phyloP scores from a whole-genome alignment of 768 basidiomycete species.

The Kondoa subrosea region DNA sequence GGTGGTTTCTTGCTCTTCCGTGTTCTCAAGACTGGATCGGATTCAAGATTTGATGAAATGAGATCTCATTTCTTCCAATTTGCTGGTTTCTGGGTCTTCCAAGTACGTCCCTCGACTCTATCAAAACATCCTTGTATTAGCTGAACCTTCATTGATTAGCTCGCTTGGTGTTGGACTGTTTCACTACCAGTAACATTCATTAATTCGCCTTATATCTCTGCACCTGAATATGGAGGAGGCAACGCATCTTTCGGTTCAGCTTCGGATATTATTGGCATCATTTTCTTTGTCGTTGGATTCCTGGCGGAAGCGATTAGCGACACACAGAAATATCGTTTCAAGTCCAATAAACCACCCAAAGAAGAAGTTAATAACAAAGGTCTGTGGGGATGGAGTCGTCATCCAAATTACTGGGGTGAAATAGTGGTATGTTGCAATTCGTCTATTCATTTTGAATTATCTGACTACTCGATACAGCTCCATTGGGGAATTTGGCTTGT shows the following conservation, averaged over 20 bases:
- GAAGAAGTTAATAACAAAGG: slow-evolving; percentile 39
- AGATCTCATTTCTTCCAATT: slow-evolving; percentile 30
- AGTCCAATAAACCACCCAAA: slow-evolving; percentile 40
- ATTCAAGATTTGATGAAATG: slow-evolving; percentile 52
- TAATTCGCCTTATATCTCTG: slow-evolving; percentile 51
- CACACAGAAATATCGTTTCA: slow-evolving; percentile 47
- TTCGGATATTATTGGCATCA: slow-evolving; percentile 47
- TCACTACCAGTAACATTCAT: slow-evolving; percentile 49
- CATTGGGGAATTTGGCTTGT: slow-evolving; percentile 36
- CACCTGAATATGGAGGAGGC: slow-evolving; percentile 36
- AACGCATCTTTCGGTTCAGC: slow-evolving; percentile 47
- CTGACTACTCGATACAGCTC: neutral
- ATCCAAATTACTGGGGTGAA: slow-evolving; percentile 60
- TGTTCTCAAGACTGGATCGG: slow-evolving; percentile 51
- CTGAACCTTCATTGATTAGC: slow-evolving; percentile 39
- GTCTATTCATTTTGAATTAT: too few species aligned
- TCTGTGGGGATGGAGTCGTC: slow-evolving; percentile 45
- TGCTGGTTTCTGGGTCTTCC: slow-evolving; percentile 33
- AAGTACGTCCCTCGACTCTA: too few species aligned
- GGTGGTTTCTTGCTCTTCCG: slow-evolving; percentile 53
- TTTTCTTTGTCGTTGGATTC: slow-evolving; percentile 47
- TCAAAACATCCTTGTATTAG: too few species aligned
- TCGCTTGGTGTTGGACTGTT: slow-evolving; percentile 42
- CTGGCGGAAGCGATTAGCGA: slow-evolving; percentile 45
- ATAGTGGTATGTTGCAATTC: slow-evolving; percentile 33